Base-by-base conservation (phyloP, 306 rosid genomes). In the Cicer bijugum region DNA sequence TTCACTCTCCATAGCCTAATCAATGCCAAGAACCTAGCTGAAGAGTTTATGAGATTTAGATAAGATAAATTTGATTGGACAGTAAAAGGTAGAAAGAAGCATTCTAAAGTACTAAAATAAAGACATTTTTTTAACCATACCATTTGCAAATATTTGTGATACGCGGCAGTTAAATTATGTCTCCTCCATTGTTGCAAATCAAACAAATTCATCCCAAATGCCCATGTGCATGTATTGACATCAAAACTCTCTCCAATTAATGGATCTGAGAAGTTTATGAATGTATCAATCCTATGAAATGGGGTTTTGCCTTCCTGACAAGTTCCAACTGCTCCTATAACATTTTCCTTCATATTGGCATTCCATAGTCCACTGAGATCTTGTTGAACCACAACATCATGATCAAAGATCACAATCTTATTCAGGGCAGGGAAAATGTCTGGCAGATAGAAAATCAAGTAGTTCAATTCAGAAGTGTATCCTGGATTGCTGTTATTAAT, bases 311-410 rank as follows among this genome's bases (percentile, higher is more conserved):
- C 81, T 69, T 77, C 81, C 62, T 69, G 63, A 69, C 81, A 77
- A 68, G 81, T 77, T 58, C 81, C 75, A 77, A 77, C 75, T 8
- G 81, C 81, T 77, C 70, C 70, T 6, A 46, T 58, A 45, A 77
- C 63, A 4, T 69, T 77, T 46, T 35, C 75, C 40, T 69, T 77
- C 75, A 77, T 58, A 59, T 77, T 6, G 42, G 15, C 8, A 68
- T 47, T 69, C 81, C 81, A 77, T 20, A 77, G 75, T 58, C 8
- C 81, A 38, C 70, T 58, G 45, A 77, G 81, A 69, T 77, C 81
- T 47, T 58, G 75, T 59, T 77, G 81, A 56, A 77, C 81, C 70
- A 77, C 81, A 69, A 77, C 81, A 77, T 77, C 81, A 47, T 77
- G 81, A 46, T 77, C 81, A 35, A 77, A 77, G 9, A 77, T 57